Conservation (phyloP, 2,329 filamentous ascomycete genomes). For the Fusarium odoratissimum region DNA sequence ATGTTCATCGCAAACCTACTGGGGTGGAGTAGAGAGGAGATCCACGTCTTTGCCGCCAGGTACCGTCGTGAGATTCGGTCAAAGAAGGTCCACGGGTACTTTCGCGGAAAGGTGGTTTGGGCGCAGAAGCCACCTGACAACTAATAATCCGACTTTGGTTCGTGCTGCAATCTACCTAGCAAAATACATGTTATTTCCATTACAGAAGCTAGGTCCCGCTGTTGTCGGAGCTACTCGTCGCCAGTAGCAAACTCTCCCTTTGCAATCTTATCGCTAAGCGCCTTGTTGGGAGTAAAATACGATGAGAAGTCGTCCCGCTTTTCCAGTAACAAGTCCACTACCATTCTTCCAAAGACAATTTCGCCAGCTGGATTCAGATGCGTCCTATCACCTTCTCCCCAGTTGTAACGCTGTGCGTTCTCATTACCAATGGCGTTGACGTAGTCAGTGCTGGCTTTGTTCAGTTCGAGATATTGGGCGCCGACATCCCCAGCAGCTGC, state of each 20-base stretch:
- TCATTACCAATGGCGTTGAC: neutral
- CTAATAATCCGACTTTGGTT: accelerated
- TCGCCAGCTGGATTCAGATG: constrained; percentile 4
- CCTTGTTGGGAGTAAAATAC: neutral
- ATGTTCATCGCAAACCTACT: constrained; percentile 4
- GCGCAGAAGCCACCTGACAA: neutral
- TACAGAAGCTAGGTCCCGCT: accelerated
- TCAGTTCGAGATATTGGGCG: neutral
- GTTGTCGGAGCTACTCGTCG: neutral
- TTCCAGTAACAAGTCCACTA: neutral
- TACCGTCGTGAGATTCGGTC: constrained; percentile 1
- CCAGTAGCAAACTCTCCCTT: constrained; percentile 13
- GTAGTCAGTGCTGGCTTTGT: constrained; percentile 12
- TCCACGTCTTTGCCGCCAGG: neutral
- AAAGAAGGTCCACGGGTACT: neutral
- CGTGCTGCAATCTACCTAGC: accelerated
- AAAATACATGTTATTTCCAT: neutral
- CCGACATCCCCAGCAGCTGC: neutral
- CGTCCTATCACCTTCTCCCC: neutral
- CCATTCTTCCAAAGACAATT: constrained; percentile 7
- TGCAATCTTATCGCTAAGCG: constrained; percentile 6
- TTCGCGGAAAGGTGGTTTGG: neutral
- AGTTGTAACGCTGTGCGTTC: constrained; percentile 5
- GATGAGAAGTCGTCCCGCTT: neutral
- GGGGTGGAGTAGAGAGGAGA: neutral